Base-by-base conservation (phyloP, 2,329 filamentous ascomycete genomes). In the Mycosphaerella sp. region DNA sequence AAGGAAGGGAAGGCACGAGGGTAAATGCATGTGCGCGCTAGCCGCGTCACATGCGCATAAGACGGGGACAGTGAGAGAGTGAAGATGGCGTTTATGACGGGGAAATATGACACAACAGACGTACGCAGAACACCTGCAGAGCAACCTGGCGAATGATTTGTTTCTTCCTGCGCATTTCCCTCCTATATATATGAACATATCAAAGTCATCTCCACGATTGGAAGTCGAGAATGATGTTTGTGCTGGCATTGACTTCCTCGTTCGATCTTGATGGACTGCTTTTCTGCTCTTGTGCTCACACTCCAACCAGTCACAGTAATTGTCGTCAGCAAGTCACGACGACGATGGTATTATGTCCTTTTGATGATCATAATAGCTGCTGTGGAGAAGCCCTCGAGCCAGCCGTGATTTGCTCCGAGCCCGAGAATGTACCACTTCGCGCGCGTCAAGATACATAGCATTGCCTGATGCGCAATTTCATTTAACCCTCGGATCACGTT, bases 391-490 rank as follows among this genome's bases (percentile, higher is more conserved):
- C 21, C 4, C 21, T 25, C 21, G 21, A 25, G 21, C 21, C 21
- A 25, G 21, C 21, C 21, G 3, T 25, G 21, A 6, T 25, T 4
- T 35, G 12, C 32, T 35, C 14, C 14, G 12, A 35, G 32, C 32
- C 32, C 25, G 21, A 42, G 2, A 28, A 25, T 37, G 49, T 49
- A 44, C 53, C 55, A 53, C 39, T 40, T 57, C 41, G 57, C 57
- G 53, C 57, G 57, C 57, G 57, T 56, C 49, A 47, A 53, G n/a
- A n/a, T 32, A 27, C 14, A 10, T 2, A 32, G 25, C 25, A 9
- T 44, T 12, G 39, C 39, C 10, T 21, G 13, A 10, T 25, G 13
- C 9, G 9, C 14, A 16, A n/a, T 12, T 27, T 32, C 25, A 2
- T 8, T 7, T 14, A n/a, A n/a, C 12, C 36, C 6, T 25, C 2